phyloP scores from a whole-genome alignment of 352 stramenopile species.

The Thalassiosira sp. region DNA sequence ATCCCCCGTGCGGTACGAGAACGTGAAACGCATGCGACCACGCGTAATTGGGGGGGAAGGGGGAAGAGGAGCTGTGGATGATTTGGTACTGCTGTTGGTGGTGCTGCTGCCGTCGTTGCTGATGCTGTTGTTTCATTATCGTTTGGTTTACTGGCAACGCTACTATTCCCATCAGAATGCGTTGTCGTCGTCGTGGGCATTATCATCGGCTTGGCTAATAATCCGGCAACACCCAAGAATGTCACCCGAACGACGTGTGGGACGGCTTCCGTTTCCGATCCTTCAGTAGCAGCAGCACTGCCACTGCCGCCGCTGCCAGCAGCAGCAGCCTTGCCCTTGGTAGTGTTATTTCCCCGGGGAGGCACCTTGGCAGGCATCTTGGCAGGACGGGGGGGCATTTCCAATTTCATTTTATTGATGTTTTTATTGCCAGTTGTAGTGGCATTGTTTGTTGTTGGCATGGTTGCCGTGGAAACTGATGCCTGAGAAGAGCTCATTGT shows the following conservation, averaged over 20 bases:
- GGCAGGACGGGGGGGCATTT: neutral
- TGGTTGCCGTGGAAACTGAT: neutral
- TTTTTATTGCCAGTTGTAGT: neutral
- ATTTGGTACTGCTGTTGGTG: neutral
- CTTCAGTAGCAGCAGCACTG: neutral
- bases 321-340: neutral
- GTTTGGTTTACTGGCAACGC: too few species aligned
- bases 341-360: too few species aligned
- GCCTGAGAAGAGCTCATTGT: neutral
- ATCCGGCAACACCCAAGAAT: constrained; percentile 36
- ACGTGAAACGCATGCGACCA: constrained; percentile 39
- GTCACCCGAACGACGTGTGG: constrained; percentile 43
- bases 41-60: constrained; percentile 10
- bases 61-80: constrained; percentile 32
- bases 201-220: constrained; percentile 31
- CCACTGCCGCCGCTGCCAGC: neutral
- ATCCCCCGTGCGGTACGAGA: constrained; percentile 29
- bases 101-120: neutral
- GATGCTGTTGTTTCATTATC: too few species aligned
- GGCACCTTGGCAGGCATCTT: neutral
- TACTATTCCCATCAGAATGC: too few species aligned
- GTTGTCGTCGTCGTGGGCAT: too few species aligned
- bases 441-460: too few species aligned
- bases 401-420: constrained; percentile 1
- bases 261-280: constrained; percentile 4